Conservation (phyloP, 441 rosid species). For the Metrosideros polymorpha region DNA sequence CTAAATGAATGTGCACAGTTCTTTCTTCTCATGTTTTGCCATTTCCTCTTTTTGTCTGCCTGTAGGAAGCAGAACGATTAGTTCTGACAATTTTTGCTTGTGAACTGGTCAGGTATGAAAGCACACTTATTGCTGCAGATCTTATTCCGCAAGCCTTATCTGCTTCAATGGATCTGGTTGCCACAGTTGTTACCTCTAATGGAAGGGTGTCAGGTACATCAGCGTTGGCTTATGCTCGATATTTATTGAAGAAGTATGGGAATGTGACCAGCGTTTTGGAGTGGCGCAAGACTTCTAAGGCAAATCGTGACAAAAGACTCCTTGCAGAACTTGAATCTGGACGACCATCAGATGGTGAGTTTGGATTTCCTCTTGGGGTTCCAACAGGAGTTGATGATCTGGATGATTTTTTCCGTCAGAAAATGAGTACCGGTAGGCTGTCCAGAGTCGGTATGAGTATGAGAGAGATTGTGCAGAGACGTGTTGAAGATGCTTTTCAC, state of each 20-base stretch:
- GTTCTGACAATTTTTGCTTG: not conserved
- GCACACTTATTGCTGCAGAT: conserved; percentile 70
- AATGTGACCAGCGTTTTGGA: conserved; percentile 70
- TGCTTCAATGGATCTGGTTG: conserved; percentile 55
- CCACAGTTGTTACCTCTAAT: conserved; percentile 49
- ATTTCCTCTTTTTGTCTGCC: not conserved
- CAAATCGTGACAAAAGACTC: conserved; percentile 72
- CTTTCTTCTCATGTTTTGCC: not conserved
- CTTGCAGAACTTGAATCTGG: conserved; percentile 89
- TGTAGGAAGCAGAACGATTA: not conserved
- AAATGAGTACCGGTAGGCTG: conserved; percentile 51
- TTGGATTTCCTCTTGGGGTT: conserved; percentile 76
- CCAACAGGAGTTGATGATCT: conserved; percentile 82
- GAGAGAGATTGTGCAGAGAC: conserved; percentile 76
- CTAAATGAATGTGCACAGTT: not conserved
- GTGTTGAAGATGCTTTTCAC: conserved; percentile 60
- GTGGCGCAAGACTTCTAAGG: conserved; percentile 79
- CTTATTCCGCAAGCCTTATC: conserved; percentile 86
- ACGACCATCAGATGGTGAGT: conserved; percentile 65
- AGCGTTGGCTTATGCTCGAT: conserved; percentile 65
- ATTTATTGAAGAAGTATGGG: conserved; percentile 73
- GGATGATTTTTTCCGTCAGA: conserved; percentile 88
- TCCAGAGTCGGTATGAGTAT: conserved; percentile 82
- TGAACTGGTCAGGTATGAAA: conserved; percentile 73
- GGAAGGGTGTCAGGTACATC: conserved; percentile 71